Conservation (phyloP, 805 yeast genomes). For the Nakazawaea pomicola region DNA sequence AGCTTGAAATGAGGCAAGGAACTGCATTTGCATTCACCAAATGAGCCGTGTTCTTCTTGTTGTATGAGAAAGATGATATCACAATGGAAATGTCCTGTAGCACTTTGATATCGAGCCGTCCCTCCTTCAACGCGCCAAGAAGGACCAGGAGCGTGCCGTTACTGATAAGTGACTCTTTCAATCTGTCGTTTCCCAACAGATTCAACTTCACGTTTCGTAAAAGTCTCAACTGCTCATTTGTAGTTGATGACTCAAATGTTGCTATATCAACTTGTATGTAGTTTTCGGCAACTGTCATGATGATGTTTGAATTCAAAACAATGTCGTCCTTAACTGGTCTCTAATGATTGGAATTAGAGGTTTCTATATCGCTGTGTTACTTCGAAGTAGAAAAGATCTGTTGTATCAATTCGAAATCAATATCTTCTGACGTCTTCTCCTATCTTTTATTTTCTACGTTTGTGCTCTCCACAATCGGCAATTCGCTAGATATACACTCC, state of each 20-base stretch:
- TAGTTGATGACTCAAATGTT: background rate
- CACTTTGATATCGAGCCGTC: slow-evolving; percentile 12
- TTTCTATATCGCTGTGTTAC: too few relatives aligned
- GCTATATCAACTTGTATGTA: background rate
- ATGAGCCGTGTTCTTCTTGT: slow-evolving; percentile 18
- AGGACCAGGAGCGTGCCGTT: slow-evolving; percentile 13
- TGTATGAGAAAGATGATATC: slow-evolving; percentile 24
- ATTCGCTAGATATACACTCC: too few relatives aligned
- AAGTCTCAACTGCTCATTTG: slow-evolving; percentile 2
- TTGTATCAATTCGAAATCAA: too few relatives aligned
- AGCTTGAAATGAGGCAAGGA: slow-evolving; percentile 17
- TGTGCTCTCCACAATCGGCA: too few relatives aligned
- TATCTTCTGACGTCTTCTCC: too few relatives aligned
- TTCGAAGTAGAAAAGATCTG: too few relatives aligned
- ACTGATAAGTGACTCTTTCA: slow-evolving; percentile 17
- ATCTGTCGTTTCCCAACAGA: slow-evolving; percentile 26
- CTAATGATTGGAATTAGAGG: too few relatives aligned
- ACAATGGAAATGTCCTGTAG: slow-evolving; percentile 20
- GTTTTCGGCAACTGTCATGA: background rate
- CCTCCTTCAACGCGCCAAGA: slow-evolving; percentile 14
- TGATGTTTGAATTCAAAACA: too few relatives aligned
- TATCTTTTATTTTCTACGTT: too few relatives aligned
- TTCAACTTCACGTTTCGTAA: slow-evolving; percentile 15
- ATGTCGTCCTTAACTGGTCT: too few relatives aligned
- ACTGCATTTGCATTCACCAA: slow-evolving; percentile 15